These are phyloP conservation scores for Simplicillium sp. DNA, from an alignment of 2,329 filamentous ascomycete genomes.

Conservation along the genomic window DNA sequence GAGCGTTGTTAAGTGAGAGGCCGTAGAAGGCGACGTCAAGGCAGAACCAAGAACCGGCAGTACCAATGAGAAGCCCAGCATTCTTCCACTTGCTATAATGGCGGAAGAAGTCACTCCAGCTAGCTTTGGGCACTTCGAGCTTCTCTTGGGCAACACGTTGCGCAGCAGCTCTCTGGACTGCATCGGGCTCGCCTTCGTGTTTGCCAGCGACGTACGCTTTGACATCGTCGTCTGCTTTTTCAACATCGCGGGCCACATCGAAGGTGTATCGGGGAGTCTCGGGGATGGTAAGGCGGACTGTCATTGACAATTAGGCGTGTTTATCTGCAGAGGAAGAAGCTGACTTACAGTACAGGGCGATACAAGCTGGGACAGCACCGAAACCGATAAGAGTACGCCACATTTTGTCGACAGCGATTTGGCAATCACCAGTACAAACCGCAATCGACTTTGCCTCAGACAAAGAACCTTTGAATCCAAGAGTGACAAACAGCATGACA, in stretches of 20 bases:
- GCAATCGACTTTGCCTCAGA: constrained; percentile 36
- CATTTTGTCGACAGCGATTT: constrained; percentile 65
- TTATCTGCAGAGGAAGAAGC: neutral
- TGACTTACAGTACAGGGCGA: constrained; percentile 62
- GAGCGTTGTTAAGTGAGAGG: constrained; percentile 66
- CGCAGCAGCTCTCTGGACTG: constrained; percentile 51
- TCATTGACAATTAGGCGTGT: neutral
- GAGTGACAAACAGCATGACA: constrained; percentile 64
- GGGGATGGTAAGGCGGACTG: constrained; percentile 65
- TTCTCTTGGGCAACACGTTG: constrained; percentile 42
- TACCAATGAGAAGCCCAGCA: constrained; percentile 64
- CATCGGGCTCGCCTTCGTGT: constrained; percentile 53
- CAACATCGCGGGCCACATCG: constrained; percentile 65
- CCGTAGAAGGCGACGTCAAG: constrained; percentile 55
- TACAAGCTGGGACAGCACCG: constrained; percentile 68
- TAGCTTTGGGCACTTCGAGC: constrained; percentile 59
- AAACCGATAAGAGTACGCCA: constrained; percentile 76
- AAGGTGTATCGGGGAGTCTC: constrained; percentile 86
- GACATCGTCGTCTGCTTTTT: constrained; percentile 64
- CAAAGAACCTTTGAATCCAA: constrained; percentile 60
- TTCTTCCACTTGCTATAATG: constrained; percentile 68
- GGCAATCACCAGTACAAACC: constrained; percentile 38
- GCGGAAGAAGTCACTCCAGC: constrained; percentile 58
- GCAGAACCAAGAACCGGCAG: constrained; percentile 77
- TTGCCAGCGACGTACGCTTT: constrained; percentile 64